A percentile compares a stretch with the other conserved stretches of the same genome.
phyloP scores from a whole-genome alignment of 2,329 filamentous ascomycete genomes.

The Fusarium secorum region DNA sequence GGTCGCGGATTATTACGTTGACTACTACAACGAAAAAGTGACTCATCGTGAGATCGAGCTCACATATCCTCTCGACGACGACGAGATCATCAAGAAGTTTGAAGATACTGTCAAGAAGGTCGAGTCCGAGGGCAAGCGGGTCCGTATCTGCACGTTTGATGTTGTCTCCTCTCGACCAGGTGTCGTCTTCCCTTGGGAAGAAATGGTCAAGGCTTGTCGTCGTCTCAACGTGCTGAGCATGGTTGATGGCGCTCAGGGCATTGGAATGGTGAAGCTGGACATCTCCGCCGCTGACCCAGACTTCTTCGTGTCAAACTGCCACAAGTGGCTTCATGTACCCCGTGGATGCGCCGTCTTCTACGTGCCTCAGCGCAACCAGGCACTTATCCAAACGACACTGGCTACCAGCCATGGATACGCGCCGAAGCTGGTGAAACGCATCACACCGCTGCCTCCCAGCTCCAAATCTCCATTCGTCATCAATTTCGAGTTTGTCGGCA shows the following conservation, averaged over 20 bases:
- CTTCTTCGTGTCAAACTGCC: constrained; percentile 86
- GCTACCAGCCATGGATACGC: constrained; percentile 84
- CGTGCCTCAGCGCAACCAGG: constrained; percentile 78
- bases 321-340: constrained; percentile 89
- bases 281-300: constrained; percentile 74
- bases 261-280: constrained; percentile 81
- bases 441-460: constrained; percentile 53
- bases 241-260: constrained; percentile 84
- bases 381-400: constrained; percentile 74
- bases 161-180: constrained; percentile 81
- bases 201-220: constrained; percentile 68
- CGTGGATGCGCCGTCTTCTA: constrained; percentile 83
- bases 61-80: constrained; percentile 74
- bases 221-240: constrained; percentile 74
- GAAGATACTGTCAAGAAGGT: constrained; percentile 62
- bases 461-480: constrained; percentile 67
- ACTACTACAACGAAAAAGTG: constrained; percentile 62
- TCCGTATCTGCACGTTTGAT: constrained; percentile 76
- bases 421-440: constrained; percentile 49
- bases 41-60: constrained; percentile 64
- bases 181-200: constrained; percentile 80
- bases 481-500: constrained; percentile 81
- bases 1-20: constrained; percentile 73
- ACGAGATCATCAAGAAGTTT: constrained; percentile 70
- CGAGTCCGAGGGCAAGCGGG: constrained; percentile 64